Evolutionary conservation across 805 yeast genomes (phyloP).

Genomic region (Myxozyma mucilagina): DNA sequence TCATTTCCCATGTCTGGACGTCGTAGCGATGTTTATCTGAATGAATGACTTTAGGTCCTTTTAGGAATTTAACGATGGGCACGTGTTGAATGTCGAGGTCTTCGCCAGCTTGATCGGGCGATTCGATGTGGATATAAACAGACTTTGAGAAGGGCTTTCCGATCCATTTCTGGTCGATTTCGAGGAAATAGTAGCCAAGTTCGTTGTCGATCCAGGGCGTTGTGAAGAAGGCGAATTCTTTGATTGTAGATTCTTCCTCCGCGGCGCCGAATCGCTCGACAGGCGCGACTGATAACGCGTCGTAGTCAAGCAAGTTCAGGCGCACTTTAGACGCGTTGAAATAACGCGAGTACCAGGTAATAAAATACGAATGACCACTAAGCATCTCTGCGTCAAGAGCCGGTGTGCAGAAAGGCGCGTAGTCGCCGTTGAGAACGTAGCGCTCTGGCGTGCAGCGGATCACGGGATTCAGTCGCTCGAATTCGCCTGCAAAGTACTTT

Average conservation of each 20-base stretch:
- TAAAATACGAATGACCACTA: constrained; percentile 64
- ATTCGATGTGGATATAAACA: constrained; percentile 67
- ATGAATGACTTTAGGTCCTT: constrained; percentile 15
- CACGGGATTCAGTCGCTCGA: constrained; percentile 67
- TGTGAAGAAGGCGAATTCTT: constrained; percentile 53
- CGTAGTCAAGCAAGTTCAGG: constrained; percentile 32
- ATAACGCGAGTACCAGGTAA: constrained; percentile 76
- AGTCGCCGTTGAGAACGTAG: constrained; percentile 52
- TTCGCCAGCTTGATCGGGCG: constrained; percentile 23
- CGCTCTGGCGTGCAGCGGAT: constrained; percentile 82
- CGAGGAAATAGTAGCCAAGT: constrained; percentile 65
- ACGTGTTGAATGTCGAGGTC: constrained; percentile 31
- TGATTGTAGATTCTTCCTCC: constrained; percentile 1
- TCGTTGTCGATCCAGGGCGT: constrained; percentile 69
- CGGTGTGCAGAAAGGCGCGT: constrained; percentile 89
- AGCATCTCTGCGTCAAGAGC: constrained; percentile 58
- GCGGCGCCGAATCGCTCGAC: constrained; percentile 17
- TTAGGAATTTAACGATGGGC: constrained; percentile 25
- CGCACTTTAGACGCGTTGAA: constrained; percentile 47
- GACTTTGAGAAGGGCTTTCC: constrained; percentile 53
- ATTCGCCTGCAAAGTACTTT: constrained; percentile 22
- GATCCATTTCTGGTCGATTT: constrained; percentile 65
- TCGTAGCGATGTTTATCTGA: constrained; percentile 31
- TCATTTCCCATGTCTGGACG: constrained; percentile 27
- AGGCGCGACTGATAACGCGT: constrained; percentile 26